A percentile compares a stretch with the other conserved stretches of the same genome.
Evolutionary conservation across 2,329 filamentous ascomycete genomes (phyloP).

Genomic region (Immersiporthe knoxdaviesiana): DNA sequence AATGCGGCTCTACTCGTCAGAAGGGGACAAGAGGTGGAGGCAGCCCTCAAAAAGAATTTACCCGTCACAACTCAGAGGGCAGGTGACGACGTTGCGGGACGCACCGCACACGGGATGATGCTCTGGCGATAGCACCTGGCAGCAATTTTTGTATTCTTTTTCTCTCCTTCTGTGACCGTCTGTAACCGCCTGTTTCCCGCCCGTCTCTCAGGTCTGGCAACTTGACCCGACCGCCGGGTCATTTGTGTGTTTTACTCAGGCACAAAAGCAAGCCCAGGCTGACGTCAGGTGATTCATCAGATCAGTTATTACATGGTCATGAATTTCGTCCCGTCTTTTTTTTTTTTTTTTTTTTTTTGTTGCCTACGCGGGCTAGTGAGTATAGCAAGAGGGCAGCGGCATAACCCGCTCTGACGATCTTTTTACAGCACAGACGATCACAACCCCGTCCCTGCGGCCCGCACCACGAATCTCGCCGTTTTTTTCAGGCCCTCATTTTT

Average conservation of each 20-base stretch:
- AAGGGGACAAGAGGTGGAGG: not conserved
- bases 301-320: not conserved
- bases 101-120: constrained; percentile 7
- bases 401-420: constrained; percentile 9
- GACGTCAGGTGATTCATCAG: constrained; percentile 4
- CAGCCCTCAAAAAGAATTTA: not conserved
- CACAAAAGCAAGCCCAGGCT: not conserved
- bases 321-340: constrained; percentile 1
- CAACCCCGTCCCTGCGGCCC: constrained; percentile 1
- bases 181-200: not conserved
- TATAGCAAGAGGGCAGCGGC: not conserved
- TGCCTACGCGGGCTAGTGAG: not conserved
- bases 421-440: not conserved
- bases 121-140: constrained; percentile 11
- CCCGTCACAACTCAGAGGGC: not conserved
- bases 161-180: no score
- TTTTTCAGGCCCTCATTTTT: not conserved
- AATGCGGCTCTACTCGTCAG: constrained; percentile 5
- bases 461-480: not conserved
- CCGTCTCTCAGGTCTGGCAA: constrained; percentile 1
- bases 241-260: not conserved
- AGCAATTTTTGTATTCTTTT: not conserved
- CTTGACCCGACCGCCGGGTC: not conserved
- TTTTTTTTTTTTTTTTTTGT: not conserved
- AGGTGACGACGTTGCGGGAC: not conserved